Base-by-base conservation (phyloP, 2,329 filamentous ascomycete genomes). In the Conoideocrella luteorostrata region DNA sequence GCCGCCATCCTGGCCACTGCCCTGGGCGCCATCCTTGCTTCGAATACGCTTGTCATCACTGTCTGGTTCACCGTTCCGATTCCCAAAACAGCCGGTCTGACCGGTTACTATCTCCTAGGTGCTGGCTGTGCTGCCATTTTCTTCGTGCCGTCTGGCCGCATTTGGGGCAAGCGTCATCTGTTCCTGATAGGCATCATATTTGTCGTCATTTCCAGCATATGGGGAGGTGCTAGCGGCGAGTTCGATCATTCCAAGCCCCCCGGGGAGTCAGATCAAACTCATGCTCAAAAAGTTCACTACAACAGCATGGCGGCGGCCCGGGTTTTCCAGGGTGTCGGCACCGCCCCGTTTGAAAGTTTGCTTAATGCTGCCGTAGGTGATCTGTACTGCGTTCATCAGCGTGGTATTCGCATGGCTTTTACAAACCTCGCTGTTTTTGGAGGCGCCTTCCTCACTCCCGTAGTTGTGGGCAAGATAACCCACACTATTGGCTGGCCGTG, bases 161-260 rank as follows among this genome's bases (percentile, higher is more conserved):
- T 96, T 50, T 96, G 88, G 86, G 91, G 91, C 30, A 96, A 95
- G 65, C 77, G 90, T 32, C 91, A 96, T 68, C 68, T 89, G 13
- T 96, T 95, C 61, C 66, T 96, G 21, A 55, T 94, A 2, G 89
- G 88, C 7, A 82, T 83, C 36, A 51, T 86, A 38, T 73, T 95
- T 46, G 74, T 95, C 54, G 75, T 94, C 33, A 70, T 76, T 34
- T 85, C 84, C 45, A 86, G 82, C 52, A 78, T 77, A 6, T 96
- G 90, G 90, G 89, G 79, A 20, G 87, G 87, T 23, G 78, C 75
- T 0, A 80, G 78, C 13, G 75, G 77, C 10, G 72, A 70, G 30
- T 46, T 48, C 36, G 9, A 39, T 17, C 39, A 17, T n/a, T 4
- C 12, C 22, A 46, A 43, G 40, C 17, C 44, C 17, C 35, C 23